Evolutionary conservation across 2,329 filamentous ascomycete genomes (phyloP), one percentile per base, ranked within the genome.

Genomic region (Sporothrix schenckii): DNA sequence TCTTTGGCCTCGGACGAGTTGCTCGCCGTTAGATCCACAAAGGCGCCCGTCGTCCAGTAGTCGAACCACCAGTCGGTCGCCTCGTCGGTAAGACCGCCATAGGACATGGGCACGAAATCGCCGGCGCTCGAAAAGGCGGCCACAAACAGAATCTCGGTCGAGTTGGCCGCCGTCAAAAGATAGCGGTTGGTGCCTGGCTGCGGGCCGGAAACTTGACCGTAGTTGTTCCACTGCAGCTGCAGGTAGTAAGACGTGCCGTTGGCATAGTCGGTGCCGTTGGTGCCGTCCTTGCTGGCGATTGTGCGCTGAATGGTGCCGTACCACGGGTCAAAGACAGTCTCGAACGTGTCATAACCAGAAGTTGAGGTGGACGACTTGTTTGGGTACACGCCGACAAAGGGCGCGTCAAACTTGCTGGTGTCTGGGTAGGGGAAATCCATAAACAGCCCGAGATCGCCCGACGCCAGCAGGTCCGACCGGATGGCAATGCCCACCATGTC

Each of bases 341-440:
- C 75, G 0, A 84, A 85, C 2, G 75, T 79, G 72, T 86, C 83
- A 16, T 80, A 80, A 6, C 76, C 76, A 0, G 83, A 82, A 6
- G 34, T 34, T 4, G 50, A 53, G 5, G 21, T 7, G 7, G 39
- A 6, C 10, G 41, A 7, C 21, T 10, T 50, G 24, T 49, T 68
- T 0, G 39, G 84, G 77, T 82, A 85, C 4, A 84, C 75, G 1
- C 85, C 85, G 1, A 87, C 84, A 72, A 83, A 87, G 0, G 85
- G 84, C 1, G 83, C 83, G 50, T 86, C 84, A 70, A 86, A 87
- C 73, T 86, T 86, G 73, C 84, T 83, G 34, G 76, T 76, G 19
- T 80, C 82, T 24, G 84, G 79, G 68, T 83, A 82, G 2, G 85
- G 84, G 69, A 85, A 87, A 69, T 87, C 84, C 69, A 87, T 81